Percentiles rank a stretch among this genome's conserved stretches.
Conservation (phyloP, 2,329 filamentous ascomycete genomes). For the Aureobasidium sp. region DNA sequence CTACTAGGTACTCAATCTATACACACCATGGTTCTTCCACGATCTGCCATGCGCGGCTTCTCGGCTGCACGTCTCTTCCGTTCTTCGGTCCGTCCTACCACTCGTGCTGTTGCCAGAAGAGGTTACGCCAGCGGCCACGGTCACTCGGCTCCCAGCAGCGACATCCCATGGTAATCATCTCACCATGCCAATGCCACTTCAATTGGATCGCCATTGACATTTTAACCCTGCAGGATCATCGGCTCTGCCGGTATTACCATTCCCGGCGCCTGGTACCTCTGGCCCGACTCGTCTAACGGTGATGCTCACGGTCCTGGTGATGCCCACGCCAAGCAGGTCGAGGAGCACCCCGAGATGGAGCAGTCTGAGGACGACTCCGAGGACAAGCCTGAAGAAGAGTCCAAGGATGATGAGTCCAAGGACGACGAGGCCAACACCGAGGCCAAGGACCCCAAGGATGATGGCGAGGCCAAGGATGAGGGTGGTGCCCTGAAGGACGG, state of each 20-base stretch:
- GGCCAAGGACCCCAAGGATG: slow-evolving; percentile 22
- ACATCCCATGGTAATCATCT: slow-evolving; percentile 43
- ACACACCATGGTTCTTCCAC: slow-evolving; percentile 42
- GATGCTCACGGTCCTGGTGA: slow-evolving; percentile 31
- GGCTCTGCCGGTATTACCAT: slow-evolving; percentile 41
- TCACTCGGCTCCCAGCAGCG: slow-evolving; percentile 33
- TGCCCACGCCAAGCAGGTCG: slow-evolving; percentile 26
- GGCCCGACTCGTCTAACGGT: slow-evolving; percentile 38
- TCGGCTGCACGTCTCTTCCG: slow-evolving; percentile 40
- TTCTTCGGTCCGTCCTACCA: slow-evolving; percentile 37
- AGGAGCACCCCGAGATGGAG: slow-evolving; percentile 38
- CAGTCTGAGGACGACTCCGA: slow-evolving; percentile 26
- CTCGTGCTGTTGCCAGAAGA: slow-evolving; percentile 34
- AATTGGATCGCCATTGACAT: slow-evolving; percentile 17
- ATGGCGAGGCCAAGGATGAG: slow-evolving; percentile 27
- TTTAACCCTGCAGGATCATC: slow-evolving; percentile 35
- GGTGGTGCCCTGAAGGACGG: slow-evolving; percentile 24
- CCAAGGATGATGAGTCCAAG: too few relatives aligned
- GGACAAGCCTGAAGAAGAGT: slow-evolving; percentile 23
- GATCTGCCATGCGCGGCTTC: slow-evolving; percentile 41
- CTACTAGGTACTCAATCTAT: too few relatives aligned
- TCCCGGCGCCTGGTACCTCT: slow-evolving; percentile 38
- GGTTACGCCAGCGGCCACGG: slow-evolving; percentile 42
- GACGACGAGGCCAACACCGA: slow-evolving; percentile 33
- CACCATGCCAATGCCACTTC: neutral